These are phyloP conservation scores for Lipomyces yamanashiensis DNA, from an alignment of 805 yeast genomes.

Conservation along the genomic window DNA sequence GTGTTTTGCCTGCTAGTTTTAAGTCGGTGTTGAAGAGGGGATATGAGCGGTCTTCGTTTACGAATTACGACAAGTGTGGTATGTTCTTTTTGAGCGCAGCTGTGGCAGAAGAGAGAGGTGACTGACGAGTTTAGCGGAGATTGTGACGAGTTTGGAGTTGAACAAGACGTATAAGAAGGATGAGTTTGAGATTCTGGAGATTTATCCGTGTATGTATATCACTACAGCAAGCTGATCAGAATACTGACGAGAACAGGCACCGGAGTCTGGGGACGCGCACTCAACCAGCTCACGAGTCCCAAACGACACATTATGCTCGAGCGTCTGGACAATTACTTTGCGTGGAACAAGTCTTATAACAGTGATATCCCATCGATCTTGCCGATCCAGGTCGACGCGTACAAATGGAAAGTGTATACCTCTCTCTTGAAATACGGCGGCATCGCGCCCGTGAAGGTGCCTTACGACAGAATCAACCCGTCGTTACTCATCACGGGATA, in stretches of 20 bases:
- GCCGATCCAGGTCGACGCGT: slow-evolving; percentile 57
- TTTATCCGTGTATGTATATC: slow-evolving; percentile 14
- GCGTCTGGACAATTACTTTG: slow-evolving; percentile 46
- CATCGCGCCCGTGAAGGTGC: slow-evolving; percentile 48
- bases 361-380: slow-evolving; percentile 21
- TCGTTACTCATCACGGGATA: slow-evolving; percentile 64
- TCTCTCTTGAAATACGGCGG: slow-evolving; percentile 52
- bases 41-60: slow-evolving; percentile 6
- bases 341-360: slow-evolving; percentile 34
- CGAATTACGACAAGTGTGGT: slow-evolving; percentile 12
- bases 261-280: slow-evolving; percentile 62
- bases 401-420: slow-evolving; percentile 66
- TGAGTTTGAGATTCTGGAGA: slow-evolving; percentile 20
- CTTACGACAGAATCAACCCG: slow-evolving; percentile 54
- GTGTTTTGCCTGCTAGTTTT: slow-evolving; percentile 1
- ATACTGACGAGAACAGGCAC: slow-evolving; percentile 46
- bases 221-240: background rate
- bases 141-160: slow-evolving; percentile 13
- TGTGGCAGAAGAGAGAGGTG: background rate
- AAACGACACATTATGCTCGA: slow-evolving; percentile 67
- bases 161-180: slow-evolving; percentile 8
- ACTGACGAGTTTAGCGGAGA: slow-evolving; percentile 11
- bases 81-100: background rate
- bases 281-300: slow-evolving; percentile 68
- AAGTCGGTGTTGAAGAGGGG: background rate